Evolutionary conservation across 805 yeast species (phyloP).

Genomic region (Lachancea sp.): DNA sequence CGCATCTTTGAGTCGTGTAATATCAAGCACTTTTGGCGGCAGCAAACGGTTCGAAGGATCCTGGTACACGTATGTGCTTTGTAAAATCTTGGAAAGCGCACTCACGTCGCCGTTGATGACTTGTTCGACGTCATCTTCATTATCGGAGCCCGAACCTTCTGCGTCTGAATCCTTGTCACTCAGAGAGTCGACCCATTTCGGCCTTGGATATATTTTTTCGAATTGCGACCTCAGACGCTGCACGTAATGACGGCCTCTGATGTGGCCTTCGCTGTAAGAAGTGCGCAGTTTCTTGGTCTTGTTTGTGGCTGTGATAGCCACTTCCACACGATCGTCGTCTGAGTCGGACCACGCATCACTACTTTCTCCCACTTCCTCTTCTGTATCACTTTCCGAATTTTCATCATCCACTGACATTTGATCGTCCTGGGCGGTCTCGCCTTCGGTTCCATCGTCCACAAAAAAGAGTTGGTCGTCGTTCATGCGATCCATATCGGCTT

Average conservation of each 20-base stretch:
- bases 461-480: slow-evolving; percentile 29
- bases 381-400: slow-evolving; percentile 36
- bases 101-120: slow-evolving; percentile 36
- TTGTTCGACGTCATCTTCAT: slow-evolving; percentile 26
- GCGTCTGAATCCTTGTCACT: slow-evolving; percentile 26
- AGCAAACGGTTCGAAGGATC: slow-evolving; percentile 46
- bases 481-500: slow-evolving; percentile 28
- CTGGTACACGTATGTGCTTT: slow-evolving; percentile 37
- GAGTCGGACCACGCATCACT: slow-evolving; percentile 75
- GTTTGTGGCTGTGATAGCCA: slow-evolving; percentile 55
- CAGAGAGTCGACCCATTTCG: slow-evolving; percentile 61
- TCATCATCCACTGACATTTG: slow-evolving; percentile 21
- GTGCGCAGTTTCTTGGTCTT: slow-evolving; percentile 67
- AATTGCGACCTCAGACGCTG: slow-evolving; percentile 66
- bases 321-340: slow-evolving; percentile 70
- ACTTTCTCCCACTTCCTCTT: slow-evolving; percentile 31
- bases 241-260: slow-evolving; percentile 57
- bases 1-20: slow-evolving; percentile 82
- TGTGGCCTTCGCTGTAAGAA: slow-evolving; percentile 43
- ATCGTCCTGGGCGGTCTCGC: slow-evolving; percentile 26
- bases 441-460: slow-evolving; percentile 20
- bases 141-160: slow-evolving; percentile 14
- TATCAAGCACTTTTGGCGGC: slow-evolving; percentile 65
- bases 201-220: slow-evolving; percentile 69
- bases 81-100: slow-evolving; percentile 36